A percentile compares a stretch with the other conserved stretches of the same genome.
These are phyloP conservation scores for Chrysosphaeria jannelii DNA, from an alignment of 2,329 filamentous ascomycete species.

Conservation along the genomic window DNA sequence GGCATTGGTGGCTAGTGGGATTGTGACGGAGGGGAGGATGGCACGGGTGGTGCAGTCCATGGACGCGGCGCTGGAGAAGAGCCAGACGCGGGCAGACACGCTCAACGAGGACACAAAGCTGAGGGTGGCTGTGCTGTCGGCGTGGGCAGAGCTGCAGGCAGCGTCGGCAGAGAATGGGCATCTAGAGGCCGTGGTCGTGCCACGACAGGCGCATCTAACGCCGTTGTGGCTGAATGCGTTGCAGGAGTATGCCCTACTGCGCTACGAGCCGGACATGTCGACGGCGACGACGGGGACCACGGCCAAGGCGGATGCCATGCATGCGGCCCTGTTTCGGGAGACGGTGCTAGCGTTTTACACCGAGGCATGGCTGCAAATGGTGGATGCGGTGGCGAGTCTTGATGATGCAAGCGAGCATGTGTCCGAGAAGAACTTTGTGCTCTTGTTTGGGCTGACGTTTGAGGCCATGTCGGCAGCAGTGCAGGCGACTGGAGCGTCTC, in stretches of 20 bases:
- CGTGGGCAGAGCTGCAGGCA: constrained; percentile 91
- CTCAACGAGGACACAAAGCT: constrained; percentile 97
- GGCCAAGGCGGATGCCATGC: constrained; percentile 67
- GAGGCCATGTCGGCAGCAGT: constrained; percentile 79
- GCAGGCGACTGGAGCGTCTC: constrained; percentile 46
- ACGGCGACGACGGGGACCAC: constrained; percentile 62
- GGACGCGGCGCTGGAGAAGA: constrained; percentile 72
- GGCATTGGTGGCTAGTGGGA: constrained; percentile 90
- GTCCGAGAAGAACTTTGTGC: constrained; percentile 65
- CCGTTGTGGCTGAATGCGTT: constrained; percentile 84
- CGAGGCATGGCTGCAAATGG: constrained; percentile 83
- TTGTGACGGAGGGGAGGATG: constrained; percentile 97
- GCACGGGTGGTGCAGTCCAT: constrained; percentile 86
- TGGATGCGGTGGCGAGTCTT: constrained; percentile 86
- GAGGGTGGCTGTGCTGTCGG: constrained; percentile 86
- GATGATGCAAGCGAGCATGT: constrained; percentile 96
- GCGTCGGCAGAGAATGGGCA: constrained; percentile 75
- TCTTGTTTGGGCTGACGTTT: constrained; percentile 85
- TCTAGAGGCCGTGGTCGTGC: no score
- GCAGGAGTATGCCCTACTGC: constrained; percentile 69
- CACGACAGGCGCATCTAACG: constrained; percentile 76
- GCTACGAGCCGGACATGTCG: constrained; percentile 88
- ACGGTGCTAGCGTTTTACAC: constrained; percentile 89
- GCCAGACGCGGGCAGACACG: constrained; percentile 45
- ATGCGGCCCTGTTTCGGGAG: constrained; percentile 79